phyloP scores from a whole-genome alignment of 1,284 basidiomycete genomes.

The Filobasidium uniguttulatum region DNA sequence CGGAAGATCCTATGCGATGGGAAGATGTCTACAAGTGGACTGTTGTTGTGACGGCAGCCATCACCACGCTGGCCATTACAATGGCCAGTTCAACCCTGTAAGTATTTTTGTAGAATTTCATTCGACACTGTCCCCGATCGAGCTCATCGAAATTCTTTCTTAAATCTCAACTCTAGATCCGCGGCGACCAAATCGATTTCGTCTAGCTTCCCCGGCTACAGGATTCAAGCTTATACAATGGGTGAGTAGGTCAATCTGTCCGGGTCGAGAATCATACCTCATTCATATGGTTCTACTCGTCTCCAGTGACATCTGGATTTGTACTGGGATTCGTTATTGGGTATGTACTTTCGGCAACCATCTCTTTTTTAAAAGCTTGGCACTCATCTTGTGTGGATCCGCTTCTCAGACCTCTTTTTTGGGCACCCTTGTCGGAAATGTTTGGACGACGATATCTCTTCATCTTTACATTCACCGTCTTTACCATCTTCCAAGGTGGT shows the following conservation, averaged over 20 bases:
- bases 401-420: slow-evolving; percentile 18
- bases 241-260: too few species aligned
- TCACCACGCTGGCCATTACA: slow-evolving; percentile 19
- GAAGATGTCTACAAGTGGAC: slow-evolving; percentile 24
- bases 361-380: slow-evolving; percentile 16
- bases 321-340: slow-evolving; percentile 14
- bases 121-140: background rate
- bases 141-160: background rate
- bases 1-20: slow-evolving; percentile 25
- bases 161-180: slow-evolving; percentile 16
- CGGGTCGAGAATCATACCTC: too few species aligned
- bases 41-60: slow-evolving; percentile 17
- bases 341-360: slow-evolving; percentile 22
- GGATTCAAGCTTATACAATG: slow-evolving; percentile 18
- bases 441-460: slow-evolving; percentile 33
- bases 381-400: too few species aligned
- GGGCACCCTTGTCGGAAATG: slow-evolving; percentile 25
- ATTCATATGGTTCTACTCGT: too few species aligned
- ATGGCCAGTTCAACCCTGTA: slow-evolving; percentile 16
- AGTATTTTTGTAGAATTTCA: background rate
- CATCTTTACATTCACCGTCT: slow-evolving; percentile 33
- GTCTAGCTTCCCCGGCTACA: slow-evolving; percentile 16
- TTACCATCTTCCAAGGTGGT: slow-evolving; percentile 38
- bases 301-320: slow-evolving; percentile 19
- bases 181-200: slow-evolving; percentile 17